Evolutionary conservation across 192 early-diverging fungal genomes (phyloP), one percentile per base, ranked within the genome.

Genomic region (Haplosporangium gracile): DNA sequence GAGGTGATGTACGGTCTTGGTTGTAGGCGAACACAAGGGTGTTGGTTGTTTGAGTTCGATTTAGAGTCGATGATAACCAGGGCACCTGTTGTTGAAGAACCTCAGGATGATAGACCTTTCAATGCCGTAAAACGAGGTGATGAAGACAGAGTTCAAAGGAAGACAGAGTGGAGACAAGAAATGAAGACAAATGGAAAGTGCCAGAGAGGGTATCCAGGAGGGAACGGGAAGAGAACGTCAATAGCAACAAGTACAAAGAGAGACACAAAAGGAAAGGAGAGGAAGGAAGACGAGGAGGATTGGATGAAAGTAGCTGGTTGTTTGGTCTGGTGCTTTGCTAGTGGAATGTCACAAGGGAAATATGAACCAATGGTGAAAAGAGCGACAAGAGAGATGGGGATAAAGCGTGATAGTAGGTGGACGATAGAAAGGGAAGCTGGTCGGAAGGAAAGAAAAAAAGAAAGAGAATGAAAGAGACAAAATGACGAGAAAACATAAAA

Each of bases 401-500:
- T 8, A 16, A 16, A 29, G 26, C 29, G 49, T 16, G 51, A 39
- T 16, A 13, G 29, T 4, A 18, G 4, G 9, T 57, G n/a, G 24
- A 26, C 7, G n/a, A 32, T 60, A n/a, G n/a, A 32, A 7, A 32
- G 13, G 26, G 26, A 10, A 60, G 55, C 6, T 60, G 55, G 55
- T 65, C 29, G 29, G 60, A 65, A 65, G 60, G 26, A 65, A 65
- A 65, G 60, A 26, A 15, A 29, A n/a, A 15, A 49, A 24, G 49
- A 36, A 8, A 34, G 49, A 32, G 24, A 55, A 65, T 3, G 13
- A 24, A 49, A 55, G 32, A 65, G 29, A 65, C 2, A 34, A 29
- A 65, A 45, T 13, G 43, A 45, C 13, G 11, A 45, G 36, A 70
- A 29, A 51, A 70, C 40, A 76, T 38, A 68, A 82, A 77, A 45